A percentile compares a stretch with the other conserved stretches of the same genome.
Conservation (phyloP, 2,329 filamentous ascomycete species). For the Xylaria sp. region DNA sequence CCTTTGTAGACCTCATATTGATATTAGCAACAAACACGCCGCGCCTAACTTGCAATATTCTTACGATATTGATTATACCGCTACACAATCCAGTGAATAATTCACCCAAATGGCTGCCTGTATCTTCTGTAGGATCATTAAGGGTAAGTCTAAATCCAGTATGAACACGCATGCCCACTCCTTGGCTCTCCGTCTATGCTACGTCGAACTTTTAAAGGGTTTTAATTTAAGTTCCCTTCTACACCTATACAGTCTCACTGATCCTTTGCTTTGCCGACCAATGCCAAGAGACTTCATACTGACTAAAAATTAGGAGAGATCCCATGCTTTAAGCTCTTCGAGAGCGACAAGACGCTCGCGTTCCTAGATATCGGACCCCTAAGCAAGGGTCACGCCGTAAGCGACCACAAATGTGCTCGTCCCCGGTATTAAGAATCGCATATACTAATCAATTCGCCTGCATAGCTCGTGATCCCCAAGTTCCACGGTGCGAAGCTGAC, state of each 20-base stretch:
- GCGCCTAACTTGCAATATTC: not conserved
- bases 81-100: slow-evolving; percentile 42
- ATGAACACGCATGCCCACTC: not conserved
- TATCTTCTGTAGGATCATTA: slow-evolving; percentile 99
- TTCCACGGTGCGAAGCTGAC: slow-evolving; percentile 90
- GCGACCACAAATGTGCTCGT: slow-evolving; percentile 47
- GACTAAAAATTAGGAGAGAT: slow-evolving; percentile 77
- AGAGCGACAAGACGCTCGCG: slow-evolving; percentile 91
- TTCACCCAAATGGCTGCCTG: slow-evolving; percentile 71
- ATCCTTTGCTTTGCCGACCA: not conserved
- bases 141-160: slow-evolving; percentile 65
- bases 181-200: not conserved
- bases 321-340: slow-evolving; percentile 94
- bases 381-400: slow-evolving; percentile 87
- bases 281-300: not conserved
- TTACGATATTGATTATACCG: not conserved
- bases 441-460: not conserved
- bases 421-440: not conserved
- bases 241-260: not conserved
- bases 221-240: slow-evolving; percentile 7
- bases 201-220: not conserved
- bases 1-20: slow-evolving; percentile 5
- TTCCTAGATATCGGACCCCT: slow-evolving; percentile 97
- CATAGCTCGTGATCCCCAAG: slow-evolving; percentile 94
- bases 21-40: slow-evolving; percentile 2